Base-by-base conservation (phyloP, 2,329 filamentous ascomycete genomes). In the Neurospora crassa region DNA sequence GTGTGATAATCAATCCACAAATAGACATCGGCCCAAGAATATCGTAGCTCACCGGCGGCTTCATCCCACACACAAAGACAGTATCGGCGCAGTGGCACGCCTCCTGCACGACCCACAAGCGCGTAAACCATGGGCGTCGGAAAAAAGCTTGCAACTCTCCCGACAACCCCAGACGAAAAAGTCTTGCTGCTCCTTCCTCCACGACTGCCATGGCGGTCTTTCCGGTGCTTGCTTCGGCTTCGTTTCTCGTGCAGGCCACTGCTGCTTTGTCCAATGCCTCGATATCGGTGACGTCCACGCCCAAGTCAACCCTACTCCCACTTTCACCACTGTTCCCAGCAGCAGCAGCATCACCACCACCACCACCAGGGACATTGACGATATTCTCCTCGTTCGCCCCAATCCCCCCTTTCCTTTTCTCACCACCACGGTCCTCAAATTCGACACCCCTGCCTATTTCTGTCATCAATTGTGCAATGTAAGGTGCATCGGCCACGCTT, bases 81-180 rank as follows among this genome's bases (percentile, higher is more conserved):
- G 73, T 73, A 43, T 73, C 45, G 2, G 45, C n/a, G 24, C 73
- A 72, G 10, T 71, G 53, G n/a, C 71, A 72, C 18, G 68, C 42
- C 68, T 69, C 68, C 14, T 69, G 68, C 11, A 53, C 42, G 6
- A 69, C 68, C 68, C 68, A 69, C 18, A 69, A 42, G 5, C 68
- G 68, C 12, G 24, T 45, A 16, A 69, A 69, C 68, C 68, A 69
- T 16, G 68, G 24, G 41, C 20, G 20, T 20, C n/a, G 24, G 24
- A 69, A 69, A 0, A 69, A 3, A 29, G 68, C 20, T 18, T 1
- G 29, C 11, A 72, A 11, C 14, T 59, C 12, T 37, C 11, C 40
- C 14, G 8, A 34, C 40, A 2, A 7, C 14, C 0, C 71, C 5
- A 20, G 70, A 20, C 20, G 70, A 67, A 34, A 37, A 40, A 69